A percentile compares a stretch with the other conserved stretches of the same genome.
phyloP scores from a whole-genome alignment of 345 rosid genomes.

The Hypericum perforatum region DNA sequence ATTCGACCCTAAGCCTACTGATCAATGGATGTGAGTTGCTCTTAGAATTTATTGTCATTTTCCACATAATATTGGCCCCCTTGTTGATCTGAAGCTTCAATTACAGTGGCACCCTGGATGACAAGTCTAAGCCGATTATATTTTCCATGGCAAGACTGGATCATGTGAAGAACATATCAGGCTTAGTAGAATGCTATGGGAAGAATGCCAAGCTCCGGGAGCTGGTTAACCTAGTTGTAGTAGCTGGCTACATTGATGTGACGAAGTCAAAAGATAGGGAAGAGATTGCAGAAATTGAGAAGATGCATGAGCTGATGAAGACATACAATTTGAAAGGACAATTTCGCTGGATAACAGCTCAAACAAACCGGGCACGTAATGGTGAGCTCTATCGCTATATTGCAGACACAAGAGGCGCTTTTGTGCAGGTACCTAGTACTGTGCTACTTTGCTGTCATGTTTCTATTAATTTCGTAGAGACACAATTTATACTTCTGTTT shows the following conservation, averaged over 20 bases:
- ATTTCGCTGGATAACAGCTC: constrained; percentile 82
- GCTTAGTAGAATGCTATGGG: constrained; percentile 77
- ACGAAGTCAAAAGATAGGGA: constrained; percentile 82
- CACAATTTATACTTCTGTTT: neutral
- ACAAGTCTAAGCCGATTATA: constrained; percentile 69
- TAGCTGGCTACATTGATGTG: constrained; percentile 82
- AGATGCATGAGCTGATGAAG: constrained; percentile 66
- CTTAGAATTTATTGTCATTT: constrained; percentile 1
- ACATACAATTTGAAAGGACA: constrained; percentile 65
- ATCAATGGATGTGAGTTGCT: constrained; percentile 61
- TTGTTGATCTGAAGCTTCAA: constrained; percentile 1
- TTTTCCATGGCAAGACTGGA: constrained; percentile 99
- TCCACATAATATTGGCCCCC: neutral
- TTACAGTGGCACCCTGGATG: constrained; percentile 67
- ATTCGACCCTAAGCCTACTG: constrained; percentile 66
- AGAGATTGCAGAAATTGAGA: constrained; percentile 89
- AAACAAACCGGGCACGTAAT: constrained; percentile 89
- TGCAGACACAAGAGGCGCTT: constrained; percentile 77
- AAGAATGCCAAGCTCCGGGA: constrained; percentile 67
- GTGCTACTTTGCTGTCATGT: neutral
- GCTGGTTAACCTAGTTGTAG: constrained; percentile 75
- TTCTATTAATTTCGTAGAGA: neutral
- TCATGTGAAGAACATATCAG: constrained; percentile 77
- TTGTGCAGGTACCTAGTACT: constrained; percentile 59
- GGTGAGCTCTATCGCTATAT: constrained; percentile 93